Evolutionary conservation across 805 yeast species (phyloP).

Genomic region (Metschnikowia picachoensis): DNA sequence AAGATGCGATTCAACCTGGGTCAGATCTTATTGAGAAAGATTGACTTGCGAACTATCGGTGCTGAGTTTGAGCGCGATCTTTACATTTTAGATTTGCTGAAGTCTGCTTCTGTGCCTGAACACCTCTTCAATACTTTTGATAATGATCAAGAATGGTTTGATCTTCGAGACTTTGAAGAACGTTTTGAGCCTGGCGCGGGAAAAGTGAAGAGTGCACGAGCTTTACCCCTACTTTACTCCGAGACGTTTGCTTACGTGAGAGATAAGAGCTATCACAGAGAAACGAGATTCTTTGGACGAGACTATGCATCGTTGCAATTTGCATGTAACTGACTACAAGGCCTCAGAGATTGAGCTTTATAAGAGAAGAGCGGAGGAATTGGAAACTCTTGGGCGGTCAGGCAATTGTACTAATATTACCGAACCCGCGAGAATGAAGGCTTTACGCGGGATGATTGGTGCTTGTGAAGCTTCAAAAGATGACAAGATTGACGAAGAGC

Average conservation of each 20-base stretch:
- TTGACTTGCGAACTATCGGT: constrained; percentile 58
- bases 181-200: constrained; percentile 41
- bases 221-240: constrained; percentile 61
- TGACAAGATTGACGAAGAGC: constrained; percentile 1
- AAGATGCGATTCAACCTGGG: constrained; percentile 64
- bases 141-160: constrained; percentile 58
- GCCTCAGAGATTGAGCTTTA: constrained; percentile 27
- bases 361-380: constrained; percentile 24
- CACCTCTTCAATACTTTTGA: constrained; percentile 42
- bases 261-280: constrained; percentile 39
- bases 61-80: constrained; percentile 40
- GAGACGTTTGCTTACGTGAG: constrained; percentile 69
- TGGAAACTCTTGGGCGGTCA: constrained; percentile 5
- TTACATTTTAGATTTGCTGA: constrained; percentile 14
- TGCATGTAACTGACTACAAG: constrained; percentile 25
- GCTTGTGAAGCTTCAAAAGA: background rate
- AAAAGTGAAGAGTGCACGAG: constrained; percentile 40
- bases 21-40: constrained; percentile 50
- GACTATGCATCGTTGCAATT: constrained; percentile 28
- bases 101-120: constrained; percentile 7
- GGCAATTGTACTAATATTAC: background rate
- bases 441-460: constrained; percentile 18
- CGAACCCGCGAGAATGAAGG: constrained; percentile 9
- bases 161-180: constrained; percentile 58
- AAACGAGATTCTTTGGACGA: constrained; percentile 21